Conservation (phyloP, 495 filamentous ascomycete genomes). For the Lepraria neglecta region DNA sequence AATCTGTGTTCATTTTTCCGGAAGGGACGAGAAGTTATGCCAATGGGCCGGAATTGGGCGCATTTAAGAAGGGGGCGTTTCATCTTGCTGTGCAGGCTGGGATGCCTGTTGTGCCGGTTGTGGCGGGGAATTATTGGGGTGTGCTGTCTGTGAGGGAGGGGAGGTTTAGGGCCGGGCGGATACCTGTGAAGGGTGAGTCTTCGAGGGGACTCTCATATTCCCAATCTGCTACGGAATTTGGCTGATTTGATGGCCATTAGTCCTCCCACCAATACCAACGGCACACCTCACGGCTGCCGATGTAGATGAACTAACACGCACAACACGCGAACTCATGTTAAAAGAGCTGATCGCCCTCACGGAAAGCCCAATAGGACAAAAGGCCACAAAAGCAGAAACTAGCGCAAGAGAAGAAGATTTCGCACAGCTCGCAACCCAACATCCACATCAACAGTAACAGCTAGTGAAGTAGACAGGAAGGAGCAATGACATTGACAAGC, state of each 20-base stretch:
- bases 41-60: constrained; percentile 67
- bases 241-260: constrained; percentile 35
- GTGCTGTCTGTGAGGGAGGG: constrained; percentile 63
- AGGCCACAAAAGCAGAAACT: constrained; percentile 10
- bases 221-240: background rate
- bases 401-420: constrained; percentile 14
- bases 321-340: constrained; percentile 73
- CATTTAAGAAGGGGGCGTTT: constrained; percentile 98
- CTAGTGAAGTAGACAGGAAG: background rate
- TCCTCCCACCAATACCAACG: constrained; percentile 83
- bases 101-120: constrained; percentile 71
- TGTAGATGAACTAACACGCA: constrained; percentile 69
- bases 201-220: background rate
- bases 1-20: constrained; percentile 90
- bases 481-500: background rate
- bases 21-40: constrained; percentile 92
- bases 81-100: constrained; percentile 90
- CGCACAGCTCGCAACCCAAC: constrained; percentile 5
- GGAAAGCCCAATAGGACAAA: constrained; percentile 27
- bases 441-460: background rate
- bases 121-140: constrained; percentile 72
- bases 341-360: constrained; percentile 62
- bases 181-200: constrained; percentile 70
- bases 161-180: constrained; percentile 66
- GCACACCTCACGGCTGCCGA: constrained; percentile 67